Conservation (phyloP, 768 basidiomycete species). For the Phanerochaete carnosa region DNA sequence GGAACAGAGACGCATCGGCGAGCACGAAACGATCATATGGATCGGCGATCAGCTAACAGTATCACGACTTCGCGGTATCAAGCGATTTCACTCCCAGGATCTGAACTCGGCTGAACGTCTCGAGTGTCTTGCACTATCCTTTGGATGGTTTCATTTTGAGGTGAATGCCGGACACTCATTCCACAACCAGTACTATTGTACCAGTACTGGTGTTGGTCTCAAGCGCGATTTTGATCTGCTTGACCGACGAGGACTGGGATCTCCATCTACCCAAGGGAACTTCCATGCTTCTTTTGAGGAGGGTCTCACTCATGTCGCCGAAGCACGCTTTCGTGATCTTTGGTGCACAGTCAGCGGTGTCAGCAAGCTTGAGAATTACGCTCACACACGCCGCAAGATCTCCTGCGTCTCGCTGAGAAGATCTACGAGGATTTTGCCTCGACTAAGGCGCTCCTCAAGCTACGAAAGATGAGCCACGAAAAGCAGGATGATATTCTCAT, state of each 20-base stretch:
- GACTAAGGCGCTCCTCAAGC: constrained; percentile 21
- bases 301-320: constrained; percentile 30
- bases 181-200: constrained; percentile 39
- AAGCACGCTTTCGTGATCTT: constrained; percentile 33
- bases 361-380: constrained; percentile 25
- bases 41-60: no score
- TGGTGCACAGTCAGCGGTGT: constrained; percentile 28
- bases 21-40: no score
- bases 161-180: constrained; percentile 40
- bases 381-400: constrained; percentile 20
- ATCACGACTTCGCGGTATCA: no score
- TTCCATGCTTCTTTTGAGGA: constrained; percentile 33
- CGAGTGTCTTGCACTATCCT: constrained; percentile 29
- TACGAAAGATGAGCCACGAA: constrained; percentile 8
- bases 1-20: no score
- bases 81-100: no score
- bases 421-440: constrained; percentile 28
- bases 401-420: constrained; percentile 23
- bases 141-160: constrained; percentile 40
- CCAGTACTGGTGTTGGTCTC: constrained; percentile 17
- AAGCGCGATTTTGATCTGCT: constrained; percentile 19
- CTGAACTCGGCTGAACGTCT: no score
- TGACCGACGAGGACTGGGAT: constrained; percentile 15
- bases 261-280: constrained; percentile 10
- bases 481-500: constrained; percentile 2